These are phyloP conservation scores for Trifolium dubium DNA, from an alignment of 306 rosid genomes.

Conservation along the genomic window DNA sequence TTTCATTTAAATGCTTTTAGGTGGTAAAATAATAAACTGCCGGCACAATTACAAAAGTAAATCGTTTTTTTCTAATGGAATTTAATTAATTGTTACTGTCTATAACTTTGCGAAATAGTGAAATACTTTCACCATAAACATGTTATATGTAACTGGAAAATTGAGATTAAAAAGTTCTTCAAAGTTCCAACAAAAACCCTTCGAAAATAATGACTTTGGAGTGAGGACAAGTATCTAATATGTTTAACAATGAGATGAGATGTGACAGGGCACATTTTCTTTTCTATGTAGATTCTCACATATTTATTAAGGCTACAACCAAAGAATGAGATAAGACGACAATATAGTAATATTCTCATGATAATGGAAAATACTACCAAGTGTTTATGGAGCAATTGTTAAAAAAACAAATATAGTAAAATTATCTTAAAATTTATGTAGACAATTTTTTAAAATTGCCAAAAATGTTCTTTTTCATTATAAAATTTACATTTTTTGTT, in stretches of 20 bases:
- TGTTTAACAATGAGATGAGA: not conserved
- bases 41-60: too few species aligned
- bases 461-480: too few species aligned
- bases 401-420: too few species aligned
- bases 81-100: not conserved
- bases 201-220: not conserved
- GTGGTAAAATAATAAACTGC: too few species aligned
- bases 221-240: not conserved
- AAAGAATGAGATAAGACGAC: constrained; percentile 3
- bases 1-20: too few species aligned
- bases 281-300: not conserved
- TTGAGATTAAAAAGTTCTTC: not conserved
- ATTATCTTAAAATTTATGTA: too few species aligned
- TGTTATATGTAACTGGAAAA: not conserved
- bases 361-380: too few species aligned
- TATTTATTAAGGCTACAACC: not conserved
- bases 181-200: not conserved
- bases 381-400: too few species aligned
- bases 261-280: constrained; percentile 22
- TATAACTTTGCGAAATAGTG: not conserved
- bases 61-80: too few species aligned
- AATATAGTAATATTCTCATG: not conserved
- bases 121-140: not conserved
- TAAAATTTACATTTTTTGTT: too few species aligned
- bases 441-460: too few species aligned